These are phyloP conservation scores for Emericellopsis atlantica DNA, from an alignment of 2,329 filamentous ascomycete species.

Conservation along the genomic window DNA sequence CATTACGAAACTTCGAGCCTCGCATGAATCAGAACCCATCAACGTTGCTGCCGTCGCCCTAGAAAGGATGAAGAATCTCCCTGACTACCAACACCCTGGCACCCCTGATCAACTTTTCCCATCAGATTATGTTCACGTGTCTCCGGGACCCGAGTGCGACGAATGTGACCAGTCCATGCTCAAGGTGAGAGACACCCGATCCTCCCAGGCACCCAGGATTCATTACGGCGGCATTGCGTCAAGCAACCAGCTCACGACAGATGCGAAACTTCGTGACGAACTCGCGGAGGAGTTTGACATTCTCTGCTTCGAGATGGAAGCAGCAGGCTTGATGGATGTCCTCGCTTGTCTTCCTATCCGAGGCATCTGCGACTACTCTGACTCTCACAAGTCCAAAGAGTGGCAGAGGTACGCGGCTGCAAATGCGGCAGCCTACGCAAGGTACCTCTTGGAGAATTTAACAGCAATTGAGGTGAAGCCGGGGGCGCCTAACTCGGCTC, in stretches of 20 bases:
- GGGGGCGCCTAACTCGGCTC: neutral
- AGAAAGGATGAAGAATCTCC: neutral
- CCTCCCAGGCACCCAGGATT: neutral
- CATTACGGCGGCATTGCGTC: conserved; percentile 8
- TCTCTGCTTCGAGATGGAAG: conserved; percentile 16
- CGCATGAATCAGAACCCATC: neutral
- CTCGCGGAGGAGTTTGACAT: conserved; percentile 4
- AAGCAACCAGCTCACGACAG: conserved; percentile 9
- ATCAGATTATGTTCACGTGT: neutral
- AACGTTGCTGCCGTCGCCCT: neutral
- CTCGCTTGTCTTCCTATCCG: conserved; percentile 19
- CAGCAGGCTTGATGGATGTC: conserved; percentile 10
- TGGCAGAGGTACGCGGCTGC: conserved; percentile 22
- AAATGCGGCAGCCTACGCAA: conserved; percentile 13
- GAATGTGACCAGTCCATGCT: conserved; percentile 3
- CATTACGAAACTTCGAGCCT: neutral
- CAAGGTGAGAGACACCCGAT: neutral
- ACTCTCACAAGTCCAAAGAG: conserved; percentile 21
- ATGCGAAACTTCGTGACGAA: conserved; percentile 8
- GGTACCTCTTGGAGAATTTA: conserved; percentile 1
- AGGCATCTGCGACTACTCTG: conserved; percentile 24
- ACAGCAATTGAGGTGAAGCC: neutral
- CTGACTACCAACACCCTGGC: neutral
- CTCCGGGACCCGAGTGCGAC: neutral
- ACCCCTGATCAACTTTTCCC: conserved; percentile 1